These are phyloP conservation scores for Colletotrichum tropicicola DNA, from an alignment of 2,329 filamentous ascomycete genomes.

Conservation along the genomic window DNA sequence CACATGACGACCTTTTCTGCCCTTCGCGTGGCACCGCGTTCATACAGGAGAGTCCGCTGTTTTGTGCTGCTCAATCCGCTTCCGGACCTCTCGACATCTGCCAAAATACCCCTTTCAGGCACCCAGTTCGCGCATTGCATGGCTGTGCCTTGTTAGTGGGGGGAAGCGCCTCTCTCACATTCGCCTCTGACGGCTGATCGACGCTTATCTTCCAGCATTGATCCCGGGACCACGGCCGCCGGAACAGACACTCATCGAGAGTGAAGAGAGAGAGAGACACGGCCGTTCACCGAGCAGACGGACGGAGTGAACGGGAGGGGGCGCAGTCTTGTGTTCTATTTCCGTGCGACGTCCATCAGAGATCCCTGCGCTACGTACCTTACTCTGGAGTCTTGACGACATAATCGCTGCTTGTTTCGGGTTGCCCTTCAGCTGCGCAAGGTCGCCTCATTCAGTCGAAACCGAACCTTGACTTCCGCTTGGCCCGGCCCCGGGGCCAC, in stretches of 20 bases:
- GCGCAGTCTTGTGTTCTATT: slow-evolving; percentile 5
- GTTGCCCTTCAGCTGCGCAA: slow-evolving; percentile 3
- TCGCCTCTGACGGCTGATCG: background rate
- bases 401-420: background rate
- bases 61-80: background rate
- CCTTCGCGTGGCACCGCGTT: background rate
- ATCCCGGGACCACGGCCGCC: background rate
- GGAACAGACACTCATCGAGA: background rate
- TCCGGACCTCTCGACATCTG: no score
- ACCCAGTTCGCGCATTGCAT: background rate
- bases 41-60: background rate
- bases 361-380: no score
- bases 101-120: background rate
- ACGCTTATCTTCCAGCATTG: background rate
- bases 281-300: no score
- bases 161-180: background rate
- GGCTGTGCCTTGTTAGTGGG: slow-evolving; percentile 7
- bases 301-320: background rate
- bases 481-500: background rate
- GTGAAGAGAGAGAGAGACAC: no score
- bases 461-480: background rate
- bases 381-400: no score
- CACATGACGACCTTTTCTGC: slow-evolving; percentile 6
- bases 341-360: background rate
- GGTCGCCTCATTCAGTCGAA: background rate